These are phyloP conservation scores for Aspergillus novofumigatus DNA, from an alignment of 2,329 filamentous ascomycete species.

Conservation along the genomic window DNA sequence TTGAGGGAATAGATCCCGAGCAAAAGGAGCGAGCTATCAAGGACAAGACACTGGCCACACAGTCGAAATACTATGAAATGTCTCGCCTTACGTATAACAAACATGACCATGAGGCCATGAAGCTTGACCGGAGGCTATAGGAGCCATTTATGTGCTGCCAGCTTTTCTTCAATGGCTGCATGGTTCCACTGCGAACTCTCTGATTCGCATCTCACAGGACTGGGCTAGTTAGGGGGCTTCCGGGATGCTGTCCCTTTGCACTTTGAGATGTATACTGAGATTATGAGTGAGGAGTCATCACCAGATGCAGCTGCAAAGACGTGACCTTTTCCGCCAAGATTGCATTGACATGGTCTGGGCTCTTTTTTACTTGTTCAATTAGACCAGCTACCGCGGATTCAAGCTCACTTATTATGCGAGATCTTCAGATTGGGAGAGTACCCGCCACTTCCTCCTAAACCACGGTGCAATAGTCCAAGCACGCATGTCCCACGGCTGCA, in stretches of 20 bases:
- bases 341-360: too few relatives aligned
- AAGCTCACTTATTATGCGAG: too few relatives aligned
- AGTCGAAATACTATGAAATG: slow-evolving; percentile 25
- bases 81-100: slow-evolving; percentile 16
- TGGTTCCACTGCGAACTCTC: slow-evolving; percentile 16
- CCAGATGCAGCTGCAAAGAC: slow-evolving; percentile 13
- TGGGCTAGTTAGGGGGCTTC: slow-evolving; percentile 13
- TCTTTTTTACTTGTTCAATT: not conserved
- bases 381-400: too few relatives aligned
- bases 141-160: slow-evolving; percentile 18
- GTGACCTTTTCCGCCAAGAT: slow-evolving; percentile 21
- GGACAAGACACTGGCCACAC: slow-evolving; percentile 8
- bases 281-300: slow-evolving; percentile 18
- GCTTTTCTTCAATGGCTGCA: slow-evolving; percentile 10
- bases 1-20: slow-evolving; percentile 10
- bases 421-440: too few relatives aligned
- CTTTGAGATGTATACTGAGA: slow-evolving; percentile 20
- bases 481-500: too few relatives aligned
- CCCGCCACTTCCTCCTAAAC: too few relatives aligned
- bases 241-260: slow-evolving; percentile 15
- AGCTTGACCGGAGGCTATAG: slow-evolving; percentile 18
- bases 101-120: slow-evolving; percentile 16
- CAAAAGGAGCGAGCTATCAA: slow-evolving; percentile 8
- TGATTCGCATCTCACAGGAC: slow-evolving; percentile 14
- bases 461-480: too few relatives aligned